These are phyloP conservation scores for Calonectria pauciramosa DNA, from an alignment of 2,329 filamentous ascomycete genomes.

Conservation along the genomic window DNA sequence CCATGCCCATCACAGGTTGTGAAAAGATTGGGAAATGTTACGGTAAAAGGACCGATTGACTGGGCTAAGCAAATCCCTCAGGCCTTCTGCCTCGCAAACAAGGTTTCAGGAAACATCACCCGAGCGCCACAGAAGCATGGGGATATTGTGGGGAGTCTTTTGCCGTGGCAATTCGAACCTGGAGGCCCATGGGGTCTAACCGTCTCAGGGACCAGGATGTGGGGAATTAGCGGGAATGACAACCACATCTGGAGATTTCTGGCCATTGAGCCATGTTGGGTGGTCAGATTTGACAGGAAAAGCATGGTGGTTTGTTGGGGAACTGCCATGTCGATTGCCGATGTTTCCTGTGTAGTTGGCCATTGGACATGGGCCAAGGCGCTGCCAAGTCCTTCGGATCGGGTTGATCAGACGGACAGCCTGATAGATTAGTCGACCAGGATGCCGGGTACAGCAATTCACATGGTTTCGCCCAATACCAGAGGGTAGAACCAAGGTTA, in stretches of 20 bases:
- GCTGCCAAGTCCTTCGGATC: neutral
- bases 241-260: neutral
- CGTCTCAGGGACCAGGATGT: neutral
- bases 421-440: neutral
- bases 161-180: slow-evolving; percentile 11
- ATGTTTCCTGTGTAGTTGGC: neutral
- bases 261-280: neutral
- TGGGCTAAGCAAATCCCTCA: slow-evolving; percentile 6
- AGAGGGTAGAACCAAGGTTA: neutral
- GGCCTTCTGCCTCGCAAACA: neutral
- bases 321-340: neutral
- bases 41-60: slow-evolving; percentile 7
- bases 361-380: too few species aligned
- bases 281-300: neutral
- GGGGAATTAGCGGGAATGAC: neutral
- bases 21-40: slow-evolving; percentile 9
- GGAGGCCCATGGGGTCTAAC: slow-evolving; percentile 8
- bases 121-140: neutral
- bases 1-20: neutral
- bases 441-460: neutral
- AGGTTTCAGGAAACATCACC: neutral
- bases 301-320: neutral
- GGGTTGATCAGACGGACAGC: neutral
- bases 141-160: slow-evolving; percentile 6
- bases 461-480: neutral